These are phyloP conservation scores for Annona cherimola DNA, from an alignment of 164 flowering plant species.

Conservation along the genomic window DNA sequence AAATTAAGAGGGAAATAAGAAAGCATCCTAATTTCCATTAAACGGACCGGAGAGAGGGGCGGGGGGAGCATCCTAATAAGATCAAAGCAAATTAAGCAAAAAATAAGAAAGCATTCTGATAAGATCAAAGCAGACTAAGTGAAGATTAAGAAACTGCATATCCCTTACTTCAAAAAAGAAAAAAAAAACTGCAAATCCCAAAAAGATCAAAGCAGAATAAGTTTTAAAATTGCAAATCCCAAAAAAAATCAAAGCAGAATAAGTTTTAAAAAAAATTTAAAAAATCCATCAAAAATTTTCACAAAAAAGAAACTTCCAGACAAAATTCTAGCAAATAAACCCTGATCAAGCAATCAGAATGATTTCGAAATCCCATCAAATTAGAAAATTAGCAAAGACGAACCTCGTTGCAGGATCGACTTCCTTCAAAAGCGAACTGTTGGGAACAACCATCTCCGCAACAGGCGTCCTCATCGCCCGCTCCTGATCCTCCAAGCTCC, in stretches of 20 bases:
- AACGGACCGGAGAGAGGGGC: too few species aligned
- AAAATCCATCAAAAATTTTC: background rate
- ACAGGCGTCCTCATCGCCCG: slow-evolving; percentile 82
- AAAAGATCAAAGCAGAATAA: background rate
- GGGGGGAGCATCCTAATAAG: background rate
- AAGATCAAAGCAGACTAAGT: background rate
- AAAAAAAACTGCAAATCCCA: background rate
- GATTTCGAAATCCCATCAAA: background rate
- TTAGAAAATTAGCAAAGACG: background rate
- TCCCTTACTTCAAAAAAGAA: background rate
- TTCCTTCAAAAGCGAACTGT: slow-evolving; percentile 60
- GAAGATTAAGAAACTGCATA: background rate
- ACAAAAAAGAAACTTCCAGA: background rate
- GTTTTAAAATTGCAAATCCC: background rate
- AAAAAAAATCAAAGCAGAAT: background rate
- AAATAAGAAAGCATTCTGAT: background rate
- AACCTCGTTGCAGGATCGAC: slow-evolving; percentile 96
- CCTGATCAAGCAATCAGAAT: background rate
- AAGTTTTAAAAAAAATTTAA: background rate
- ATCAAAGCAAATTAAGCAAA: background rate
- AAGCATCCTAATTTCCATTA: too few species aligned
- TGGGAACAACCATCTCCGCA: slow-evolving; percentile 63
- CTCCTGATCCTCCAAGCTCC: slow-evolving; percentile 67
- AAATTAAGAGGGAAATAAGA: too few species aligned
- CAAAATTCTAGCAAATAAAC: background rate